Percentiles rank a stretch among this genome's conserved stretches.
These are phyloP conservation scores for Triangularia setosa DNA, from an alignment of 2,329 filamentous ascomycete genomes.

Conservation along the genomic window DNA sequence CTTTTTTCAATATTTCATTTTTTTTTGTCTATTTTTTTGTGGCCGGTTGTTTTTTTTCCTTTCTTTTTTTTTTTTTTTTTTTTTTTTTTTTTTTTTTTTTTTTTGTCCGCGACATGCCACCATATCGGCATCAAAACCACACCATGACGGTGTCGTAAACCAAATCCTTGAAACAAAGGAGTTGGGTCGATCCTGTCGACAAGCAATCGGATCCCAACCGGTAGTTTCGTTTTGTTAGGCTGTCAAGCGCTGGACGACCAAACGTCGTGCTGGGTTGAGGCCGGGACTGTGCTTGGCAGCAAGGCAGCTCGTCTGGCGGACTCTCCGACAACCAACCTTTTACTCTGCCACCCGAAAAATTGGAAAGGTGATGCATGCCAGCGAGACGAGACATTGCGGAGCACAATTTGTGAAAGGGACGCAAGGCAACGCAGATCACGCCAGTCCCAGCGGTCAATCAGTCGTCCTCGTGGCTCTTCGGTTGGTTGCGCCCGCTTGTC, in stretches of 20 bases:
- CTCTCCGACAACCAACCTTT: neutral
- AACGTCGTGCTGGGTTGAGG: neutral
- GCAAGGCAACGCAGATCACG: neutral
- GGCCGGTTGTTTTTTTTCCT: too few relatives aligned
- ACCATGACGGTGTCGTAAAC: slow-evolving; percentile 3
- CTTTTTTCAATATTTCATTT: too few relatives aligned
- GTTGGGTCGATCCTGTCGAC: neutral
- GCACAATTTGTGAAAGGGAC: neutral
- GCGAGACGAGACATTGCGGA: neutral
- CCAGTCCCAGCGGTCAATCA: neutral
- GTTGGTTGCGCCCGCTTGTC: neutral
- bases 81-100: too few relatives aligned
- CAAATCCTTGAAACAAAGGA: slow-evolving; percentile 4
- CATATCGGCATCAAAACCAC: neutral
- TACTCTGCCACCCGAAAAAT: neutral
- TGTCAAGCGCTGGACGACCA: neutral
- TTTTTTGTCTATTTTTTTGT: too few relatives aligned
- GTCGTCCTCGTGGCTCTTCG: neutral
- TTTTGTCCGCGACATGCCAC: too few relatives aligned
- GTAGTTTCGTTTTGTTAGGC: neutral
- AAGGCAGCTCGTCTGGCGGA: neutral
- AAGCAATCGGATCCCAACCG: slow-evolving; percentile 1
- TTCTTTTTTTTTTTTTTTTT: too few relatives aligned
- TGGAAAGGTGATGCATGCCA: neutral
- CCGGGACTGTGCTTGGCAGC: neutral